Conservation (phyloP, 495 filamentous ascomycete species). For the Neurospora terricola region DNA sequence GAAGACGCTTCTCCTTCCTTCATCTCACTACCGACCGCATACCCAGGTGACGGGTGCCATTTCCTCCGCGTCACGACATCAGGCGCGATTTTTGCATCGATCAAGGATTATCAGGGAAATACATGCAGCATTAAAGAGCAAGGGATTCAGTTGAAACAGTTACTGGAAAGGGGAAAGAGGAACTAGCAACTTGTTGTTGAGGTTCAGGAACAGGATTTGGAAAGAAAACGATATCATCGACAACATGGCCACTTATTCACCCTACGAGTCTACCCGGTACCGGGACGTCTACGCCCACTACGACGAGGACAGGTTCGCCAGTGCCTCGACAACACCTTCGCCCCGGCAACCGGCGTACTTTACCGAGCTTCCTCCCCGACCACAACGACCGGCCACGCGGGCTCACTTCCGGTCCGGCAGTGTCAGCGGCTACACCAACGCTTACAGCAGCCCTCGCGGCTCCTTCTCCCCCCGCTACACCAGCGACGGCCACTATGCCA, state of each 20-base stretch:
- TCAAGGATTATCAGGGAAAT: conserved; percentile 11
- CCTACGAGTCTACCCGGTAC: conserved; percentile 35
- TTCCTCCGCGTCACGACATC: conserved; percentile 37
- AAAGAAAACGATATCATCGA: conserved; percentile 23
- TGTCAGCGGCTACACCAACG: conserved; percentile 17
- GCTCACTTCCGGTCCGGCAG: conserved; percentile 36
- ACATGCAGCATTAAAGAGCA: conserved; percentile 10
- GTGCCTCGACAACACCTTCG: conserved; percentile 41
- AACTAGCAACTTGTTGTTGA: conserved; percentile 3
- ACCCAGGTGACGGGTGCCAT: conserved; percentile 45
- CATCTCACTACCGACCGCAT: conserved; percentile 45
- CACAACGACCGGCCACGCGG: conserved; percentile 35
- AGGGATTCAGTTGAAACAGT: conserved; percentile 2
- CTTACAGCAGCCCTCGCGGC: conserved; percentile 24
- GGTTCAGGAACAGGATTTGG: conserved; percentile 11
- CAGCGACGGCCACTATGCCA: conserved; percentile 47
- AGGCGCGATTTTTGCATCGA: conserved; percentile 25
- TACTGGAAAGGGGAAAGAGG: conserved; percentile 11
- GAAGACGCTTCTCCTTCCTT: conserved; percentile 36
- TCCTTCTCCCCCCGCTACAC: conserved; percentile 40
- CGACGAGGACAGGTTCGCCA: conserved; percentile 31
- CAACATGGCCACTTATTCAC: conserved; percentile 37
- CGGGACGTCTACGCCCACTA: conserved; percentile 24
- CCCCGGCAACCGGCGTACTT: conserved; percentile 36
- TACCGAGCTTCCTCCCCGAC: conserved; percentile 26